Conservation (phyloP, 2,329 filamentous ascomycete species). For the Cadophora gregata region DNA sequence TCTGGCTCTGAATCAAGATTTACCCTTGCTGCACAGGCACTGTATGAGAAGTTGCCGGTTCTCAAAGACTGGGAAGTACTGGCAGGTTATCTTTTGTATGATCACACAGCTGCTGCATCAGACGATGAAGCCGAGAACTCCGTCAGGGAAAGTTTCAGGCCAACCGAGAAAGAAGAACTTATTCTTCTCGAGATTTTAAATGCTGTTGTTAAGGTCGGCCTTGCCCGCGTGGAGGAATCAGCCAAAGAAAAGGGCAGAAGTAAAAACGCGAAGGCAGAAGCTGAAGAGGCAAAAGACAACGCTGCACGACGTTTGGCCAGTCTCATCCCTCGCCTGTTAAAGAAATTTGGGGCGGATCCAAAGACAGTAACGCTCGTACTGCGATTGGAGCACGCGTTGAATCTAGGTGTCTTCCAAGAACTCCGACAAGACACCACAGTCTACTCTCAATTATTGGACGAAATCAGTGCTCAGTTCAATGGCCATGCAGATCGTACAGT, state of each 20-base stretch:
- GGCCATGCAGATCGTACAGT: constrained; percentile 89
- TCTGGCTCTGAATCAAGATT: constrained; percentile 79
- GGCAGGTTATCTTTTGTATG: constrained; percentile 88
- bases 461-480: constrained; percentile 92
- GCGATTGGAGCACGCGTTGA: constrained; percentile 82
- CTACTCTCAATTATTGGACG: constrained; percentile 82
- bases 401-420: constrained; percentile 87
- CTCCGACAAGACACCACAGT: constrained; percentile 83
- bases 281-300: constrained; percentile 74
- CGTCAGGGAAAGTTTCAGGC: constrained; percentile 40
- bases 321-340: constrained; percentile 83
- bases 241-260: constrained; percentile 64
- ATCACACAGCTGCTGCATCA: constrained; percentile 74
- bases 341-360: constrained; percentile 90
- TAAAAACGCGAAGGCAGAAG: constrained; percentile 61
- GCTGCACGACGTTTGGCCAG: constrained; percentile 78
- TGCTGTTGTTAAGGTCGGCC: constrained; percentile 76
- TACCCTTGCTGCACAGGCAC: constrained; percentile 81
- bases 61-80: constrained; percentile 87
- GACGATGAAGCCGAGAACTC: constrained; percentile 68
- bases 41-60: constrained; percentile 83
- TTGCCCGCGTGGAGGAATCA: constrained; percentile 70
- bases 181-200: constrained; percentile 88
- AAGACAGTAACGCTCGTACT: constrained; percentile 86
- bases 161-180: constrained; percentile 67